Base-by-base conservation (phyloP, 148 eudicot species). In the Vaccinium macrocarpon region DNA sequence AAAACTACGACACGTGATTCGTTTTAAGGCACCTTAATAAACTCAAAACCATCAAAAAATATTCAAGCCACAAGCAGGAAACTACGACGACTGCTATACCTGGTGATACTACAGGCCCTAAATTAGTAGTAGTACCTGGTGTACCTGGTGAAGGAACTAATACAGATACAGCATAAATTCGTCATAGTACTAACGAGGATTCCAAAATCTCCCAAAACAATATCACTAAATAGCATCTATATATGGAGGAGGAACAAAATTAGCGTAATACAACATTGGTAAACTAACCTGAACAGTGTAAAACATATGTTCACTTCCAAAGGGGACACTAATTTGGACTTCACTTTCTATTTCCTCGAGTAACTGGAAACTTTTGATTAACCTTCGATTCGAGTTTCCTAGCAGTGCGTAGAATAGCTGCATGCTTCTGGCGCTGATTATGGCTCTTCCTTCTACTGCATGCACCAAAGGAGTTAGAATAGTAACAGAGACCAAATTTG, bases 401-500 rank as follows among this genome's bases (percentile, higher is more conserved):
- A 78, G 87, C 93, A 46, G 91, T 88, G 53, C 94, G 92, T 23
- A 86, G 86, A 74, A 89, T 88, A 25, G 95, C 95, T 70, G 91
- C 93, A 86, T 89, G 92, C 89, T 88, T 93, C 89, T 87, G 91
- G 53, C 91, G 91, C 87, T 89, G 96, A 80, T 56, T 84, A 77
- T 88, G 88, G 91, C 91, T 88, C 83, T 90, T 94, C 88, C 95
- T 93, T 87, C 86, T 94, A 82, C 98, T 94, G 94, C 90, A 88
- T 71, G 27, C 35, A 66, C 82, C 82, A 79, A 51, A 23, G 86
- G 77, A 53, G 72, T 38, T 25, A 50, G 23, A 62, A 70, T 68
- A 25, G 23, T 50, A 52, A 68, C 81, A 51, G 21, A 78, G 10
- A 27, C 19, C 18, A 49, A 59, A 57, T 18, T 9, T 27, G 64